These are phyloP conservation scores for Aspergillus sp. DNA, from an alignment of 2,329 filamentous ascomycete species.

Conservation along the genomic window DNA sequence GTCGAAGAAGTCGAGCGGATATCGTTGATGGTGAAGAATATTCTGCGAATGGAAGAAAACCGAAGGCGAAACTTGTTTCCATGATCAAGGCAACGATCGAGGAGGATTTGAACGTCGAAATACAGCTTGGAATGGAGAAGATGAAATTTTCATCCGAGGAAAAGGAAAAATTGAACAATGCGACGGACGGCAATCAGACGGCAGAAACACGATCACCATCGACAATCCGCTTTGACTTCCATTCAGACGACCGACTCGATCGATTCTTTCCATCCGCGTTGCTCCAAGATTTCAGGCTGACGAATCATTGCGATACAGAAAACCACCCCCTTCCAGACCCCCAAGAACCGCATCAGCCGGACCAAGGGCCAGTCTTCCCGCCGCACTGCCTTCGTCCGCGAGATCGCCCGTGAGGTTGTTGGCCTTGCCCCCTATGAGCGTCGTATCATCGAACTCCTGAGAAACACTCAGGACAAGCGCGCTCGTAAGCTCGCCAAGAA, in stretches of 20 bases:
- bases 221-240: constrained; percentile 2
- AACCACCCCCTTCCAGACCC: constrained; percentile 70
- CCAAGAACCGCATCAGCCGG: constrained; percentile 74
- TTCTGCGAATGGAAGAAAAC: not conserved
- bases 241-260: not conserved
- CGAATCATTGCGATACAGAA: constrained; percentile 58
- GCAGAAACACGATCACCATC: too few species aligned
- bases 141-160: not conserved
- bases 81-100: not conserved
- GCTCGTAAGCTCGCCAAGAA: constrained; percentile 99
- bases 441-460: constrained; percentile 97
- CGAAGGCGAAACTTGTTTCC: not conserved
- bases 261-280: not conserved
- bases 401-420: constrained; percentile 97
- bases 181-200: not conserved
- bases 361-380: constrained; percentile 97
- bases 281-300: constrained; percentile 32
- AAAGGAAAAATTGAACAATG: not conserved
- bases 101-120: not conserved
- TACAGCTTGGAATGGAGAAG: not conserved
- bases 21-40: not conserved
- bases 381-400: constrained; percentile 93
- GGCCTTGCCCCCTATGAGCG: constrained; percentile 95
- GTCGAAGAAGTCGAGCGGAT: constrained; percentile 12
- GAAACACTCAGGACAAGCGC: constrained; percentile 99